Evolutionary conservation across 768 basidiomycete species (phyloP).

Genomic region (Mycena latifolia): DNA sequence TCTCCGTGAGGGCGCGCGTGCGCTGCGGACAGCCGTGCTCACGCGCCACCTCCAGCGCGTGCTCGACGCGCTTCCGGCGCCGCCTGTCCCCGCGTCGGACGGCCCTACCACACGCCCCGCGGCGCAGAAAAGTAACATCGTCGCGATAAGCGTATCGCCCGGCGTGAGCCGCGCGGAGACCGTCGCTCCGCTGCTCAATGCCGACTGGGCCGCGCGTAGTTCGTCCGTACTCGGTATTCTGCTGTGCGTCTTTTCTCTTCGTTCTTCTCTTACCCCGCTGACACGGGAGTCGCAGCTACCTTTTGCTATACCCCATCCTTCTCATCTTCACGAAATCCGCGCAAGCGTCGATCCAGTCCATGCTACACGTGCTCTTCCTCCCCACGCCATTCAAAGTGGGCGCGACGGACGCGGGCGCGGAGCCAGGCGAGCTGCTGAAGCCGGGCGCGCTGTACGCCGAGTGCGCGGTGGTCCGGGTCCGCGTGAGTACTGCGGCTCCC

Average conservation of each 20-base stretch:
- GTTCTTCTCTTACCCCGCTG: neutral
- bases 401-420: slow-evolving; percentile 18
- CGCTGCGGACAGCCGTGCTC: slow-evolving; percentile 72
- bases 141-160: slow-evolving; percentile 79
- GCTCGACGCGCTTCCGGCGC: slow-evolving; percentile 80
- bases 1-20: slow-evolving; percentile 72
- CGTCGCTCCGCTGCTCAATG: slow-evolving; percentile 61
- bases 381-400: slow-evolving; percentile 80
- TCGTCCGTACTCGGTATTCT: slow-evolving; percentile 49
- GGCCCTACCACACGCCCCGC: slow-evolving; percentile 53
- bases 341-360: slow-evolving; percentile 71
- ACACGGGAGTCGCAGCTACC: slow-evolving; percentile 59
- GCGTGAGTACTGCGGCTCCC: neutral
- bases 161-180: slow-evolving; percentile 83
- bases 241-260: slow-evolving; percentile 53
- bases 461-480: slow-evolving; percentile 67
- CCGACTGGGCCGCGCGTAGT: neutral
- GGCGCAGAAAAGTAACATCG: slow-evolving; percentile 77
- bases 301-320: slow-evolving; percentile 75
- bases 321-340: slow-evolving; percentile 80
- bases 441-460: slow-evolving; percentile 85
- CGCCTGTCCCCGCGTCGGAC: slow-evolving; percentile 52
- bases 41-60: slow-evolving; percentile 88
- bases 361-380: slow-evolving; percentile 87
- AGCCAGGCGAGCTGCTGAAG: slow-evolving; percentile 75